Conservation (phyloP, 2,329 filamentous ascomycete genomes). For the Ophiocordyceps robertsii region DNA sequence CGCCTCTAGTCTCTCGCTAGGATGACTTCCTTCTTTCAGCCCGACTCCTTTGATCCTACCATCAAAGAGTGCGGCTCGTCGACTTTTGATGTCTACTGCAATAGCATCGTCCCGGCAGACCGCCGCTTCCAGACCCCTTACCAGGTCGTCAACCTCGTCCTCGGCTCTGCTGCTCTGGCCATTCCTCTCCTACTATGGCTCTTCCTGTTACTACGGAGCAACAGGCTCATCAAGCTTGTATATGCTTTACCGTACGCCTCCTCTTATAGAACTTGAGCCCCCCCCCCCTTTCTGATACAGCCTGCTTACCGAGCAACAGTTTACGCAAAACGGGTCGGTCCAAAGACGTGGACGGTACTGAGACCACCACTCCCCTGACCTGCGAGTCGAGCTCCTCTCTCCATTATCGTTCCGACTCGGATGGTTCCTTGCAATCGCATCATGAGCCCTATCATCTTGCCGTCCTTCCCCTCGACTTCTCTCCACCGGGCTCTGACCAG, state of each 20-base stretch:
- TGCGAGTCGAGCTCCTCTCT: neutral
- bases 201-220: neutral
- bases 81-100: slow-evolving; percentile 17
- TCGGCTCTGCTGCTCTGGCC: slow-evolving; percentile 11
- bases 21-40: slow-evolving; percentile 22
- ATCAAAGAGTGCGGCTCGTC: slow-evolving; percentile 9
- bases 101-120: slow-evolving; percentile 10
- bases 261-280: neutral
- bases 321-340: neutral
- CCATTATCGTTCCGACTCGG: neutral
- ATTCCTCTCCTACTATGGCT: slow-evolving; percentile 8
- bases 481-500: neutral
- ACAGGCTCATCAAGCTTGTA: neutral
- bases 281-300: too few relatives aligned
- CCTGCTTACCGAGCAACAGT: neutral
- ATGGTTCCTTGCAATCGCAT: neutral
- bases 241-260: neutral
- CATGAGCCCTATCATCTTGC: neutral
- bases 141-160: slow-evolving; percentile 13
- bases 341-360: neutral
- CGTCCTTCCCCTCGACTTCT: neutral
- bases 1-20: slow-evolving; percentile 1
- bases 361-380: neutral
- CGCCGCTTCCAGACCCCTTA: slow-evolving; percentile 11
- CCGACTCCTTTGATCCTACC: slow-evolving; percentile 14